phyloP scores from a whole-genome alignment of 768 basidiomycete species.

The Suillus lakei region DNA sequence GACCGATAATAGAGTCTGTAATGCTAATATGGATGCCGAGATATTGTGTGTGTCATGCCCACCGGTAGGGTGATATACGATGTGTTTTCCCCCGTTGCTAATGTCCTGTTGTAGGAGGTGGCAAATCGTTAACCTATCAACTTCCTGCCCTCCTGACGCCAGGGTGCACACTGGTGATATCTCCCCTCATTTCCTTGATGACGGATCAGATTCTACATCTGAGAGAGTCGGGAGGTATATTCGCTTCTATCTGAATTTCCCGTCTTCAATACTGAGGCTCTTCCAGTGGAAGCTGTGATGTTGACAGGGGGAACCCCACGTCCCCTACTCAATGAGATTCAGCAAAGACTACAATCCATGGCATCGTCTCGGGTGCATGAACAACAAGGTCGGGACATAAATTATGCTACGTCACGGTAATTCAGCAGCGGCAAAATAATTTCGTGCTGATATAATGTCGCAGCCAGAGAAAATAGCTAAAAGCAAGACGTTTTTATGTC shows the following conservation, averaged over 20 bases:
- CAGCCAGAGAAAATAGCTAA: slow-evolving; percentile 90
- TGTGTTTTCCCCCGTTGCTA: slow-evolving; percentile 4
- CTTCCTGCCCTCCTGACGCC: slow-evolving; percentile 80
- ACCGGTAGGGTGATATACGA: slow-evolving; percentile 54
- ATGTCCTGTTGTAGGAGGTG: slow-evolving; percentile 64
- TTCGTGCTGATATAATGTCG: slow-evolving; percentile 1
- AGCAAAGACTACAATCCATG: slow-evolving; percentile 52
- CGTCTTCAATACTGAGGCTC: not conserved
- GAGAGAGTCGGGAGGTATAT: slow-evolving; percentile 62
- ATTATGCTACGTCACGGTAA: slow-evolving; percentile 86
- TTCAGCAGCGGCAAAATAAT: not conserved
- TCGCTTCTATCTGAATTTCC: slow-evolving; percentile 4
- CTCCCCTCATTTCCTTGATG: slow-evolving; percentile 80
- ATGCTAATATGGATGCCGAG: slow-evolving; percentile 87
- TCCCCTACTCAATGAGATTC: slow-evolving; percentile 52
- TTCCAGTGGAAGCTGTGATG: slow-evolving; percentile 68
- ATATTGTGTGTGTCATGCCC: slow-evolving; percentile 89
- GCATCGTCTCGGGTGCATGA: slow-evolving; percentile 39
- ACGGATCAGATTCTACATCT: slow-evolving; percentile 83
- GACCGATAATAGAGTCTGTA: slow-evolving; percentile 68
- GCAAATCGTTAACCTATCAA: slow-evolving; percentile 92
- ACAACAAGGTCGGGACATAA: slow-evolving; percentile 57
- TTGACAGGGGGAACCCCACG: slow-evolving; percentile 72
- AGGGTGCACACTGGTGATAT: slow-evolving; percentile 88
- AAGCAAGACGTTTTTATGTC: slow-evolving; percentile 68